Percentiles rank a stretch among this genome's conserved stretches.
These are phyloP conservation scores for Calonectria henricotiae DNA, from an alignment of 2,329 filamentous ascomycete genomes.

Conservation along the genomic window DNA sequence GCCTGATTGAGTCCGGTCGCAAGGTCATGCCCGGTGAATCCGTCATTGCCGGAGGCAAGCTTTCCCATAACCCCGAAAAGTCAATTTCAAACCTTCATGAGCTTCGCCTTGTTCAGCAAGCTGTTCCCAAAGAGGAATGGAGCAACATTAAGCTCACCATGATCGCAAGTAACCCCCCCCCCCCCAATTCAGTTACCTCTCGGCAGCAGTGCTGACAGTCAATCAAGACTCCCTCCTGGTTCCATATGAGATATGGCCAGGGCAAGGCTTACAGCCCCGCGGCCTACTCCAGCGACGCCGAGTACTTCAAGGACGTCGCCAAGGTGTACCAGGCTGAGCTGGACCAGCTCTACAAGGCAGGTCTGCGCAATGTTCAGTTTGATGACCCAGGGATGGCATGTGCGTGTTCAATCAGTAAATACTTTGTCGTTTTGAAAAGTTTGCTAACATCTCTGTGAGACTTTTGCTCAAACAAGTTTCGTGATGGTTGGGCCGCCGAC, in stretches of 20 bases:
- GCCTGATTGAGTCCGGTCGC: constrained; percentile 68
- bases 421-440: accelerated
- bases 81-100: constrained; percentile 68
- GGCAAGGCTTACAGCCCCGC: constrained; percentile 52
- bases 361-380: constrained; percentile 78
- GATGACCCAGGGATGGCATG: constrained; percentile 79
- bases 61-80: constrained; percentile 62
- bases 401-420: constrained; percentile 58
- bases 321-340: constrained; percentile 78
- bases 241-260: constrained; percentile 53
- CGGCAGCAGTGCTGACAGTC: neutral
- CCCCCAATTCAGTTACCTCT: neutral
- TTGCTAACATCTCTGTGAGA: constrained; percentile 62
- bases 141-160: constrained; percentile 70
- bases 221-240: constrained; percentile 61
- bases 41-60: constrained; percentile 68
- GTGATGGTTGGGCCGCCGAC: constrained; percentile 79
- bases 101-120: constrained; percentile 65
- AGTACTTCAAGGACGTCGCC: constrained; percentile 78
- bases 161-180: constrained; percentile 56
- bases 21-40: constrained; percentile 72
- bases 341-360: constrained; percentile 73
- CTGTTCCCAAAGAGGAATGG: constrained; percentile 66
- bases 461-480: constrained; percentile 82
- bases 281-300: constrained; percentile 55